These are phyloP conservation scores for Komagataella kurtzmanii DNA, from an alignment of 805 yeast genomes.

Conservation along the genomic window DNA sequence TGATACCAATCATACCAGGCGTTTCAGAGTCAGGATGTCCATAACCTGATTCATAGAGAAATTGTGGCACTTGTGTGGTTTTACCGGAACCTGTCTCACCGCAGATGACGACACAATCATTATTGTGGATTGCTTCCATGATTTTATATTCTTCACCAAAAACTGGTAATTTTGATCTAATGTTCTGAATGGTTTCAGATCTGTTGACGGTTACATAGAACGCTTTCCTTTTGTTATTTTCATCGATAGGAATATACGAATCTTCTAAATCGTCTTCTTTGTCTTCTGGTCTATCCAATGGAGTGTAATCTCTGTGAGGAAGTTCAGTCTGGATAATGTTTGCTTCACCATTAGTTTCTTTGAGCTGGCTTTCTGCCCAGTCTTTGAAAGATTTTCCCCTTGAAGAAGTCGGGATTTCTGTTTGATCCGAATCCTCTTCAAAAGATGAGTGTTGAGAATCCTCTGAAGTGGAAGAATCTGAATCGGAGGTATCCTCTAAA, in stretches of 20 bases:
- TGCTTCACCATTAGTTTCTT: not conserved
- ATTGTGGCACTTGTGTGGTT: constrained; percentile 97
- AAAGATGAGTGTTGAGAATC: constrained; percentile 3
- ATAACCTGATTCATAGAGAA: constrained; percentile 84
- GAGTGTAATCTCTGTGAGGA: constrained; percentile 39
- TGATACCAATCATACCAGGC: constrained; percentile 92
- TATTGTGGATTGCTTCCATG: constrained; percentile 91
- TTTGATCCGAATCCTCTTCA: constrained; percentile 17
- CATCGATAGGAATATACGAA: constrained; percentile 43
- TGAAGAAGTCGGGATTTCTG: constrained; percentile 13
- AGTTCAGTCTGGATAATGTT: not conserved
- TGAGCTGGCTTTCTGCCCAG: constrained; percentile 58
- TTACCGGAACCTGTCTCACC: constrained; percentile 99
- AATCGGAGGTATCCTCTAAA: not conserved
- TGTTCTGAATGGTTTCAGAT: constrained; percentile 47
- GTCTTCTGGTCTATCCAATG: constrained; percentile 57
- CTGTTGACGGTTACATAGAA: constrained; percentile 58
- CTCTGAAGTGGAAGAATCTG: not conserved
- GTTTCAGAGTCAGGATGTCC: constrained; percentile 46
- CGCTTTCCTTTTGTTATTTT: constrained; percentile 40
- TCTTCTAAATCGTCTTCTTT: constrained; percentile 60
- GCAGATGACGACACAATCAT: constrained; percentile 81
- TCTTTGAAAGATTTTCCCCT: constrained; percentile 37
- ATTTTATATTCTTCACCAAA: constrained; percentile 81
- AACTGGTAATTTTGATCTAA: constrained; percentile 72